phyloP scores from a whole-genome alignment of 768 basidiomycete genomes.

The Multifurca ochricompacta region DNA sequence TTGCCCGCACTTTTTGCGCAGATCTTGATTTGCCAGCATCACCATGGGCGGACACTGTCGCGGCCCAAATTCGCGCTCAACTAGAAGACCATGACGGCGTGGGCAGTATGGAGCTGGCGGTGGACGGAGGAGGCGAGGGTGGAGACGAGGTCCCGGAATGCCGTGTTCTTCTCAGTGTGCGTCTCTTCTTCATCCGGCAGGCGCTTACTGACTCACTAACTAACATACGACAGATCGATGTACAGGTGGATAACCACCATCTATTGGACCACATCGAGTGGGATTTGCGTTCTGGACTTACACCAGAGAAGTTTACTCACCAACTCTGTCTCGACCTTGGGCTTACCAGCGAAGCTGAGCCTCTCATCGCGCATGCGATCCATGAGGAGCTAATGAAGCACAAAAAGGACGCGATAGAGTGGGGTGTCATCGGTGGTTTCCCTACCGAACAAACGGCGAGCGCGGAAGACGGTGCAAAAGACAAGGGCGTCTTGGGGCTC shows the following conservation, averaged over 20 bases:
- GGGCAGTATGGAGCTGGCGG: slow-evolving; percentile 65
- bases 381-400: slow-evolving; percentile 95
- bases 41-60: slow-evolving; percentile 69
- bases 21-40: slow-evolving; percentile 72
- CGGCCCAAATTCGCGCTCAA: slow-evolving; percentile 84
- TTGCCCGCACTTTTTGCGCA: slow-evolving; percentile 79
- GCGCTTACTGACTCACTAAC: slow-evolving; percentile 10
- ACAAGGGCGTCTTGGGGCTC: slow-evolving; percentile 45
- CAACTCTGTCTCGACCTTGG: slow-evolving; percentile 82
- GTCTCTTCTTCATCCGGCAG: slow-evolving; percentile 23
- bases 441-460: slow-evolving; percentile 28
- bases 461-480: slow-evolving; percentile 33
- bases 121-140: slow-evolving; percentile 45
- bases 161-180: slow-evolving; percentile 71
- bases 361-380: slow-evolving; percentile 86
- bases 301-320: slow-evolving; percentile 77
- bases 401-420: slow-evolving; percentile 91
- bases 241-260: slow-evolving; percentile 89
- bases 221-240: slow-evolving; percentile 70
- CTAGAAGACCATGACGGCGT: slow-evolving; percentile 84
- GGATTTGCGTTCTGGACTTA: slow-evolving; percentile 91
- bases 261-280: slow-evolving; percentile 96
- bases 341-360: slow-evolving; percentile 77
- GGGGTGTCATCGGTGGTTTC: slow-evolving; percentile 75
- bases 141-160: slow-evolving; percentile 59